Evolutionary conservation across 176 grass and related monocot genomes (phyloP).

Genomic region (Puccinellia tenuiflora): DNA sequence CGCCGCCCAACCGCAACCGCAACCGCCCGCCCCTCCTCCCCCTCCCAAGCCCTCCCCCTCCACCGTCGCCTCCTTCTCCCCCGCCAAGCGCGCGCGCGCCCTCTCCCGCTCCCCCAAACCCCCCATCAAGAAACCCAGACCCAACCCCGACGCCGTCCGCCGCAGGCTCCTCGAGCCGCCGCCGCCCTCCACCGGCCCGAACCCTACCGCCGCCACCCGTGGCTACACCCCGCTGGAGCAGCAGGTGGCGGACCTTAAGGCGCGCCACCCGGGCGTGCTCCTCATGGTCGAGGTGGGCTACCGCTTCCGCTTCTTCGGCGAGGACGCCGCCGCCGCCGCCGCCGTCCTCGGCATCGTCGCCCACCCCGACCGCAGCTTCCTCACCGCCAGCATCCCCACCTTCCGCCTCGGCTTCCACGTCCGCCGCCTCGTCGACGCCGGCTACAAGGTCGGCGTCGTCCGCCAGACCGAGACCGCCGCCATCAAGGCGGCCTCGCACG

Average conservation of each 20-base stretch:
- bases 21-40: not conserved
- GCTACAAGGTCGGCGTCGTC: constrained; percentile 83
- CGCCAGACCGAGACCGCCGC: constrained; percentile 88
- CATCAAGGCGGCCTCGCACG: constrained; percentile 72
- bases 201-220: constrained; percentile 20
- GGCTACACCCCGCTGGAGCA: constrained; percentile 81
- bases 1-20: not conserved
- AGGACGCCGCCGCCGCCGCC: constrained; percentile 75
- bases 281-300: constrained; percentile 97
- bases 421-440: constrained; percentile 67
- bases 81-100: constrained; percentile 58
- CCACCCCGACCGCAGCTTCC: constrained; percentile 73
- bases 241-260: constrained; percentile 73
- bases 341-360: constrained; percentile 75
- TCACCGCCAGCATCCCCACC: constrained; percentile 75
- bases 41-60: constrained; percentile 32
- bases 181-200: not conserved
- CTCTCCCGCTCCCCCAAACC: constrained; percentile 54
- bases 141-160: constrained; percentile 37
- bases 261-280: constrained; percentile 58
- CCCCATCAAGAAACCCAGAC: constrained; percentile 33
- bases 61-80: constrained; percentile 62
- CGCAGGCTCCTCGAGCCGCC: constrained; percentile 54
- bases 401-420: constrained; percentile 91
- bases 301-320: constrained; percentile 82